Base-by-base conservation (phyloP, 2,329 filamentous ascomycete genomes). In the Nemania serpens region DNA sequence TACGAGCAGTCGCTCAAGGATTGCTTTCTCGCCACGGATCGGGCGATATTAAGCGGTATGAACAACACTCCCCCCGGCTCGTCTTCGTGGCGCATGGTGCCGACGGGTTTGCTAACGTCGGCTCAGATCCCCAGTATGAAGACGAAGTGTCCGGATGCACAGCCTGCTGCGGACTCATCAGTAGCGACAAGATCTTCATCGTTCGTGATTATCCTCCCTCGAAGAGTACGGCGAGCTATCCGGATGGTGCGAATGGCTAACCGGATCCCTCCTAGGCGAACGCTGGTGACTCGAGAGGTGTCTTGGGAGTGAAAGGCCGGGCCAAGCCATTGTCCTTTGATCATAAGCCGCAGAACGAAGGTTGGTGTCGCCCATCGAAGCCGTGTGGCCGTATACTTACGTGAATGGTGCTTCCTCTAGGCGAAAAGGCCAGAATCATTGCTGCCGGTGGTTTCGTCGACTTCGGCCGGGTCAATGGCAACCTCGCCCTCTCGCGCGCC, bases 281-380 rank as follows among this genome's bases (percentile, higher is more conserved):
- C 76, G 92, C 95, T 66, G 95, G 95, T 74, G 95, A 99, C 77
- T 99, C 95, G 66, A 88, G 95, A 81, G 91, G 90, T 74, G 95
- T 99, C 25, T 80, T 99, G 67, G 95, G 95, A 71, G 92, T 99
- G 73, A 99, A 98, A 81, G 95, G 95, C 68, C 87, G 95, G 71
- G 95, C 95, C 69, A 99, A 98, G 81, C 95, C 95, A 54, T 84
- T 99, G 62, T 99, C 95, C n/a, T 96, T 96, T 75, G 95, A 99
- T 76, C 95, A 99, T 83, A 99, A 99, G 81, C 95, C 95, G 43
- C 93, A 97, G 77, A 97, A 98, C 70, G 95, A 99, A 85, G 91
- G 93, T 96, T 75, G 59, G 82, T 37, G 9, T 29, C 47, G 22
- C 18, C 41, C 34, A 10, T 52, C 33, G 17, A 18, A 5, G 15